Base-by-base conservation (phyloP, 768 basidiomycete species). In the Macrolepiota albuminosa region DNA sequence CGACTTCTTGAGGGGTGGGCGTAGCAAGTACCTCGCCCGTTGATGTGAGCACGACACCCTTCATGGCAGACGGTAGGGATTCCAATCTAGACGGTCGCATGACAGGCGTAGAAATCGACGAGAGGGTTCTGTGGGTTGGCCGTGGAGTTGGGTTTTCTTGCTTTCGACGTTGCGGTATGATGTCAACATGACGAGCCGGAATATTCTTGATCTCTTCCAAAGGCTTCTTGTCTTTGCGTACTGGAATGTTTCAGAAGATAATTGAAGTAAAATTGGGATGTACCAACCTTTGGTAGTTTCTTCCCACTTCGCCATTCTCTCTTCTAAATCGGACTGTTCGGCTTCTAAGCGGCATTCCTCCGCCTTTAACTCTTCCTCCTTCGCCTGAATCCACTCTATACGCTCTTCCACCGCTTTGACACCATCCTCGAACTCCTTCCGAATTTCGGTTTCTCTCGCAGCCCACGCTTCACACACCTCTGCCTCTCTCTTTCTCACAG, bases 131-230 rank as follows among this genome's bases (percentile, higher is more conserved):
- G 39, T 54, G 60, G 51, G 53, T 43, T 49, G 73, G 66, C 26
- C 69, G 68, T 4, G 75, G 67, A 11, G 69, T 69, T 31, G 64
- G 69, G 31, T 56, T 57, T 2, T 68, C 69, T 42, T 63, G 60
- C 61, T 69, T 62, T 49, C 66, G 68, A 34, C 64, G 65, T 64
- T 62, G 68, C 14, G 70, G 67, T 65, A 63, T 67, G 37, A 65
- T 68, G 37, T 69, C 73, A 34, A 66, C 56, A 10, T 59, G 63
- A 40, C 68, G 72, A 59, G 71, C 79, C 7, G 87, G 77, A 26
- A 88, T 69, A 63, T 89, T 90, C 73, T 87, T 87, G 29, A 91
- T 84, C 69, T 91, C 90, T 66, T 91, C 89, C 4, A 91, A 72
- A 5, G 89, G 88, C 8, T 78, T 80, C 68, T 78, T 79, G 48